phyloP scores from a whole-genome alignment of 257 asterid genomes.

The Schizonepeta tenuifolia region DNA sequence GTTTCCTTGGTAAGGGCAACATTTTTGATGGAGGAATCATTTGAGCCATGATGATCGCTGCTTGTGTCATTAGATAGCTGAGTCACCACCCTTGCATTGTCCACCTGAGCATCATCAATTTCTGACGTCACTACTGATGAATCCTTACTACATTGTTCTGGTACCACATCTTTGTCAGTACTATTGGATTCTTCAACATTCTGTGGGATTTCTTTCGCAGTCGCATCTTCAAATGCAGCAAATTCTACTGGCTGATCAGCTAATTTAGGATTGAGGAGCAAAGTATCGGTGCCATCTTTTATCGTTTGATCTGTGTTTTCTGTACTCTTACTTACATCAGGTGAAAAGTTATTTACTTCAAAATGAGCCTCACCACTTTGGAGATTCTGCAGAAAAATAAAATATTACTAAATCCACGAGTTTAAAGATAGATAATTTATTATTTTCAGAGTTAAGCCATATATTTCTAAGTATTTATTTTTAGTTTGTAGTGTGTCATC shows the following conservation, averaged over 20 bases:
- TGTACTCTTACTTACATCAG: slow-evolving; percentile 16
- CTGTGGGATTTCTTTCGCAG: slow-evolving; percentile 21
- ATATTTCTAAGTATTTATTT: not conserved
- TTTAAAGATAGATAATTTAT: not conserved
- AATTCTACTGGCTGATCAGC: slow-evolving; percentile 30
- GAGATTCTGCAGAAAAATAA: slow-evolving; percentile 13
- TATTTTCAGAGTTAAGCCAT: not conserved
- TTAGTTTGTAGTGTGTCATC: no score
- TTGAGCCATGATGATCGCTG: not conserved
- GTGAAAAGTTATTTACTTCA: not conserved
- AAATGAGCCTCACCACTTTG: slow-evolving; percentile 36
- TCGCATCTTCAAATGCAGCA: slow-evolving; percentile 21
- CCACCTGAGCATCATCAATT: not conserved
- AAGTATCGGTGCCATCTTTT: slow-evolving; percentile 14
- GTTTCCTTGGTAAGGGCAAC: not conserved
- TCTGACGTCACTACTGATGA: not conserved
- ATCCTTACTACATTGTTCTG: not conserved
- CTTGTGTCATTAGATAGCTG: slow-evolving; percentile 16
- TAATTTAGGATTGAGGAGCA: slow-evolving; percentile 23
- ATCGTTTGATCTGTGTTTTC: slow-evolving; percentile 28
- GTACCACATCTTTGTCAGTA: not conserved
- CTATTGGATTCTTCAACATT: slow-evolving; percentile 32
- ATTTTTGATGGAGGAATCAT: not conserved
- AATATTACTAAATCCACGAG: not conserved
- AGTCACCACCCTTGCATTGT: not conserved